Percentiles rank a stretch among this genome's conserved stretches.
Evolutionary conservation across 805 yeast species (phyloP).

Genomic region (Debaryomyces tyrocola): DNA sequence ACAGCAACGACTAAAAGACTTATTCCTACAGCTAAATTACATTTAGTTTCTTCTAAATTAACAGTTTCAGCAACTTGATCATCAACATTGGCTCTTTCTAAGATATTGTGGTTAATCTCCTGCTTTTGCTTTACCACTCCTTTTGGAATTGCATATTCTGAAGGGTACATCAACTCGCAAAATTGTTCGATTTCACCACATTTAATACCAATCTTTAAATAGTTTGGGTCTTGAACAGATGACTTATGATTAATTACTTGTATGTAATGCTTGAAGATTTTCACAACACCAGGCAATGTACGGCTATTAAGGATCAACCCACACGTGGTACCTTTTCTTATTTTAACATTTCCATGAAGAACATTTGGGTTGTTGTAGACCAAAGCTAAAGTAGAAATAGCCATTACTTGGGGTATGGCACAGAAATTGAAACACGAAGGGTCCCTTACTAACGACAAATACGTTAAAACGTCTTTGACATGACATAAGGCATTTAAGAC

Average conservation of each 20-base stretch:
- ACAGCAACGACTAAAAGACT: conserved; percentile 8
- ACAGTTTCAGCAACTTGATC: conserved; percentile 9
- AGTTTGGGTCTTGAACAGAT: conserved; percentile 81
- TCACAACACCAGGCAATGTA: conserved; percentile 71
- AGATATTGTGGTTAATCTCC: conserved; percentile 37
- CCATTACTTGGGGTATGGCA: conserved; percentile 99
- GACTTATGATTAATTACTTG: conserved; percentile 77
- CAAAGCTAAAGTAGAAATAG: conserved; percentile 87
- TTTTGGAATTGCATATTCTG: conserved; percentile 49
- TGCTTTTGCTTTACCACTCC: conserved; percentile 43
- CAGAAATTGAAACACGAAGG: conserved; percentile 86
- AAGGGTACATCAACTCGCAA: conserved; percentile 74
- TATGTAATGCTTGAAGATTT: conserved; percentile 73
- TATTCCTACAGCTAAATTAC: conserved; percentile 17
- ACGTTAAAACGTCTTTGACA: conserved; percentile 71
- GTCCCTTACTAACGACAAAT: conserved; percentile 74
- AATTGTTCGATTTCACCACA: conserved; percentile 89
- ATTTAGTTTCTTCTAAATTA: conserved; percentile 12
- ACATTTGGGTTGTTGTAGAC: conserved; percentile 80
- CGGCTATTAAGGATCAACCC: conserved; percentile 70
- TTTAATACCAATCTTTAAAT: conserved; percentile 75
- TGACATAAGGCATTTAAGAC: conserved; percentile 78
- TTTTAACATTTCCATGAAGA: conserved; percentile 72
- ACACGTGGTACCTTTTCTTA: conserved; percentile 87
- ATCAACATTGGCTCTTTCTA: conserved; percentile 43